Conservation (phyloP, 2,329 filamentous ascomycete species). For the Penicillium vulpinum region DNA sequence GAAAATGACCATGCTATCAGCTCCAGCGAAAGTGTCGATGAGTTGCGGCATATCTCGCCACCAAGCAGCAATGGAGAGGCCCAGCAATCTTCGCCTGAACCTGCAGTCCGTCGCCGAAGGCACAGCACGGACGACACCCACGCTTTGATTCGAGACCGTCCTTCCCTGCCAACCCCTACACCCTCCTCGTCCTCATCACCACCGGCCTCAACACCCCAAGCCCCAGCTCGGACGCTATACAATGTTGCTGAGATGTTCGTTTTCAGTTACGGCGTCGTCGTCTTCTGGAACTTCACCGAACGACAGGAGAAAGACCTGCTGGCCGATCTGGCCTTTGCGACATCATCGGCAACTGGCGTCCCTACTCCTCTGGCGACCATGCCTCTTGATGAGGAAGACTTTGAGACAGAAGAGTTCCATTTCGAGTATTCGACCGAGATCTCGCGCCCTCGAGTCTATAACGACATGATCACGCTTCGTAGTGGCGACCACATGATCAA, state of each 20-base stretch:
- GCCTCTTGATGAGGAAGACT: constrained; percentile 82
- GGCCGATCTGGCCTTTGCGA: constrained; percentile 86
- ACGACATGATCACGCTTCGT: constrained; percentile 97
- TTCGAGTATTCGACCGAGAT: constrained; percentile 92
- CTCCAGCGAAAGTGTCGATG: background rate
- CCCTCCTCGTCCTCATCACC: constrained; percentile 12
- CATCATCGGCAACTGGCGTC: constrained; percentile 39
- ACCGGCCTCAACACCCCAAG: constrained; percentile 11
- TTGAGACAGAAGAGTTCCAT: constrained; percentile 97
- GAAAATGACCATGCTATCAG: constrained; percentile 7
- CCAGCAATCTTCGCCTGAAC: constrained; percentile 9
- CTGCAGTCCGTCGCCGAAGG: constrained; percentile 19
- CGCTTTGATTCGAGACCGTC: constrained; percentile 19
- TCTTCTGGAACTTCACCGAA: constrained; percentile 99
- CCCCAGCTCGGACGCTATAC: constrained; percentile 68
- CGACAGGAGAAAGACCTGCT: constrained; percentile 94
- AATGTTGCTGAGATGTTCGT: constrained; percentile 88
- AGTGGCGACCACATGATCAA: constrained; percentile 99
- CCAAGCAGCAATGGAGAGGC: constrained; percentile 5
- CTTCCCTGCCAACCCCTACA: constrained; percentile 49
- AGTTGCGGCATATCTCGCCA: background rate
- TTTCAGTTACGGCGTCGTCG: constrained; percentile 94
- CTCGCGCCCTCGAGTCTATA: constrained; percentile 87
- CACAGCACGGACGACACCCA: constrained; percentile 27
- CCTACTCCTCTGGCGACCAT: constrained; percentile 69